Percentiles rank a stretch among this genome's conserved stretches.
Conservation (phyloP, 441 rosid species). For the Manihot esculenta region DNA sequence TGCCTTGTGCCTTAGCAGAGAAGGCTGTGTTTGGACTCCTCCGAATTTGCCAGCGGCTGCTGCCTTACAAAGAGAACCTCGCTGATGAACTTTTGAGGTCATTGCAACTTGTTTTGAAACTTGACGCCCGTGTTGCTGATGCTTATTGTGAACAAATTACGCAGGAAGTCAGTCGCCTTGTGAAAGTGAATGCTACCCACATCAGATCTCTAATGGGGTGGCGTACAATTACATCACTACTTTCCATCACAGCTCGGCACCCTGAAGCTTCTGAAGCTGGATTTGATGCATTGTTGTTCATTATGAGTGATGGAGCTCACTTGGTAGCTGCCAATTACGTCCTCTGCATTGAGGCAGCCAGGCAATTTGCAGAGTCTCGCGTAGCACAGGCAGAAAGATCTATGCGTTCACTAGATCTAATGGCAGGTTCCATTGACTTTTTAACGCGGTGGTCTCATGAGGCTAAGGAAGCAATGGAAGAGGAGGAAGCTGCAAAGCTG, state of each 20-base stretch:
- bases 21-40: slow-evolving; percentile 98
- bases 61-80: slow-evolving; percentile 93
- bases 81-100: slow-evolving; percentile 96
- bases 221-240: slow-evolving; percentile 85
- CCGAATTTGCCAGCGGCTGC: slow-evolving; percentile 87
- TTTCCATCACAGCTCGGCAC: slow-evolving; percentile 90
- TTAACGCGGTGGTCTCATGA: slow-evolving; percentile 66
- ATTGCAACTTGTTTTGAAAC: slow-evolving; percentile 91
- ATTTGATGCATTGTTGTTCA: slow-evolving; percentile 70
- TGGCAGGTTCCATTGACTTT: slow-evolving; percentile 76
- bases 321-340: slow-evolving; percentile 72
- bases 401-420: slow-evolving; percentile 74
- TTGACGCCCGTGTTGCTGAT: slow-evolving; percentile 97
- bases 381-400: slow-evolving; percentile 92
- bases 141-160: slow-evolving; percentile 98
- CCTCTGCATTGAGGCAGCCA: slow-evolving; percentile 79
- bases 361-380: slow-evolving; percentile 99
- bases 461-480: slow-evolving; percentile 66
- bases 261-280: slow-evolving; percentile 99
- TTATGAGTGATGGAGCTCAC: slow-evolving; percentile 81
- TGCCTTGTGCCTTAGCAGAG: slow-evolving; percentile 90
- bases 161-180: slow-evolving; percentile 87
- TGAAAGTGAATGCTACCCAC: slow-evolving; percentile 90
- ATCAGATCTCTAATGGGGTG: slow-evolving; percentile 91
- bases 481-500: slow-evolving; percentile 62